phyloP scores from a whole-genome alignment of 208 protist genomes.

The Trypanosoma theileri region DNA sequence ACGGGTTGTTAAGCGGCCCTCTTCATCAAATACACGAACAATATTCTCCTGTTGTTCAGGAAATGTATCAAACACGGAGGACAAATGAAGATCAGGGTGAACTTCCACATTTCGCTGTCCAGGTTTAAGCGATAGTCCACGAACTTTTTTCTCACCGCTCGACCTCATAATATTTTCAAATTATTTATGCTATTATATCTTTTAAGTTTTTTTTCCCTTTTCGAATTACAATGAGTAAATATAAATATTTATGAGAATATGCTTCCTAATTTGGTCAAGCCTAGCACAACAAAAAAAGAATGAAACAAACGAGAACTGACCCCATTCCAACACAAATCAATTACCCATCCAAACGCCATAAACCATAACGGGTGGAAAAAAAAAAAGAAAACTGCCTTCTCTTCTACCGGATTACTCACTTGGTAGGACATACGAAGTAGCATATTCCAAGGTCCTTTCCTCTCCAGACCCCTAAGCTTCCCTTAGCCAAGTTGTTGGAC shows the following conservation, averaged over 20 bases:
- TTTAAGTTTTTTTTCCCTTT: slow-evolving; percentile 2
- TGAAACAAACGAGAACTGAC: no score
- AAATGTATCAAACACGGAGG: slow-evolving; percentile 12
- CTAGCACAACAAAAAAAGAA: no score
- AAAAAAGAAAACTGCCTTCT: no score
- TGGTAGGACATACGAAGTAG: no score
- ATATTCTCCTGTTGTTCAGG: slow-evolving; percentile 1
- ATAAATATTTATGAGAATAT: slow-evolving; percentile 7
- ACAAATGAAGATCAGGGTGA: background rate
- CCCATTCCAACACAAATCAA: no score
- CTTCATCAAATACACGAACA: slow-evolving; percentile 70
- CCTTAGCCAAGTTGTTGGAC: no score
- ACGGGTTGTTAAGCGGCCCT: slow-evolving; percentile 53
- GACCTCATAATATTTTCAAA: background rate
- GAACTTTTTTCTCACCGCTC: background rate
- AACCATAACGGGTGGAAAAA: no score
- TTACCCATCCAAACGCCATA: no score
- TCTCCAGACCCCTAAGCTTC: no score
- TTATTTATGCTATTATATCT: slow-evolving; percentile 18
- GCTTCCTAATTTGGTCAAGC: no score
- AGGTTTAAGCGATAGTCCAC: slow-evolving; percentile 19
- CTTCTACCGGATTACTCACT: no score
- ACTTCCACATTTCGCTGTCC: background rate
- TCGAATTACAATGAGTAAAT: slow-evolving; percentile 17
- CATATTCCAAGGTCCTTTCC: no score